Evolutionary conservation across 805 yeast genomes (phyloP), one percentile per base, ranked within the genome.

Genomic region (Kluyveromyces aestuarii): DNA sequence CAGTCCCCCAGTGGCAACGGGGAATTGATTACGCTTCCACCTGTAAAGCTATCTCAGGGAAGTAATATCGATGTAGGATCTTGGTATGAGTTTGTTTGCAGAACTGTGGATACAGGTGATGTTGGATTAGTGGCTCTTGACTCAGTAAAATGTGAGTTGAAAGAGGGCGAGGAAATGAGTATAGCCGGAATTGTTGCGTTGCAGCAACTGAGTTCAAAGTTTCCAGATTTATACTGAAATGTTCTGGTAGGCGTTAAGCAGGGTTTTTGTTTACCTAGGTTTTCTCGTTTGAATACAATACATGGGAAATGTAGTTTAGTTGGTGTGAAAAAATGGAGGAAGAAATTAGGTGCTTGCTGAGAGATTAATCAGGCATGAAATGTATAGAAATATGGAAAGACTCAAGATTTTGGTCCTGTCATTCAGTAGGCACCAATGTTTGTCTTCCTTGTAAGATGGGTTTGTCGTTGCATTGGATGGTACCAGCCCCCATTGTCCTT

Each of bases 401-500:
- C 37, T 14, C 16, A 13, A 35, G 6, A 16, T 35, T 5, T 14
- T 6, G 14, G 16, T 3, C 16, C 18, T 44, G 14, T 44, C 46
- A 18, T 48, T 30, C 35, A 30, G 14, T 30, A 30, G 11, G 14
- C 14, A 5, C 35, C 14, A 7, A 30, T 42, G 43, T 63, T 62
- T 19, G 59, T 41, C 50, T 63, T 64, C 48, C 67, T 58, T 8
- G 61, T 59, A 18, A 65, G 54, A 40, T 63, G 51, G 16, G 63
- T 49, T 45, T 80, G 70, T 59, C 79, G 74, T 27, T 70, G 69
- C 48, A 76, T 69, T 2, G 93, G 86, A n/a, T 80, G 70, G 64
- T 83, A 80, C 80, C 79, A 73, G 56, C 86, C 74, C 50, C 75
- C 74, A 50, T 72, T 69, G 43, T 67, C 75, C 33, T 82, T 76